These are phyloP conservation scores for Ganoderma lucidum DNA, from an alignment of 1,284 basidiomycete species.

Conservation along the genomic window DNA sequence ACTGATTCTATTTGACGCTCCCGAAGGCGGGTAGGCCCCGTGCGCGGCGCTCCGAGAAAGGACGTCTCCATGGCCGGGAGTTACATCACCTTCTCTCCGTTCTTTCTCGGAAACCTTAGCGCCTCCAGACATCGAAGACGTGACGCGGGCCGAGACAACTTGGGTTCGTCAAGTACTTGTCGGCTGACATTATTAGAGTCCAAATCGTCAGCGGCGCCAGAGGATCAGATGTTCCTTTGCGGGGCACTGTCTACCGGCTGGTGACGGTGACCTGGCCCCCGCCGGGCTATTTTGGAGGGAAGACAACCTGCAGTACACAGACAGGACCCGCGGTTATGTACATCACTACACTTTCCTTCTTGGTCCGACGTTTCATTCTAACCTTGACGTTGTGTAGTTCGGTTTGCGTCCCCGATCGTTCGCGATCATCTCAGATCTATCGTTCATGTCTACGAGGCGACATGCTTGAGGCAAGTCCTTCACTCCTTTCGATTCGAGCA, in stretches of 20 bases:
- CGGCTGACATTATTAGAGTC: background rate
- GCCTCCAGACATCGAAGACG: background rate
- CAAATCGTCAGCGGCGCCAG: background rate
- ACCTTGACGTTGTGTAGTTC: slow-evolving; percentile 3
- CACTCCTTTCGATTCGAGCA: background rate
- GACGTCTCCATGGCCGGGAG: background rate
- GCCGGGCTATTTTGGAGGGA: background rate
- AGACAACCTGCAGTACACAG: background rate
- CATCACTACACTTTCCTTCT: slow-evolving; percentile 5
- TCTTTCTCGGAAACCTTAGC: background rate
- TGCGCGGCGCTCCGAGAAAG: background rate
- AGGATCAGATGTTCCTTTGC: background rate
- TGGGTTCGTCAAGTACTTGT: background rate
- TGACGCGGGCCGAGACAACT: background rate
- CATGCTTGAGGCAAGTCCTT: background rate
- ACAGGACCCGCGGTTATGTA: background rate
- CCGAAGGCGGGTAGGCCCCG: background rate
- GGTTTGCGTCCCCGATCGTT: background rate
- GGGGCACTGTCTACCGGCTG: background rate
- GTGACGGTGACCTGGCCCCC: background rate
- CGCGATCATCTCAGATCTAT: slow-evolving; percentile 3
- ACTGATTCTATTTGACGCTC: background rate
- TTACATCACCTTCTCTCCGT: background rate
- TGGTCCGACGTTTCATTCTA: background rate
- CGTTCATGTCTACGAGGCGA: background rate